Percentiles rank a stretch among this genome's conserved stretches.
phyloP scores from a whole-genome alignment of 805 yeast genomes.

The Wickerhamiella vanderwaltii region DNA sequence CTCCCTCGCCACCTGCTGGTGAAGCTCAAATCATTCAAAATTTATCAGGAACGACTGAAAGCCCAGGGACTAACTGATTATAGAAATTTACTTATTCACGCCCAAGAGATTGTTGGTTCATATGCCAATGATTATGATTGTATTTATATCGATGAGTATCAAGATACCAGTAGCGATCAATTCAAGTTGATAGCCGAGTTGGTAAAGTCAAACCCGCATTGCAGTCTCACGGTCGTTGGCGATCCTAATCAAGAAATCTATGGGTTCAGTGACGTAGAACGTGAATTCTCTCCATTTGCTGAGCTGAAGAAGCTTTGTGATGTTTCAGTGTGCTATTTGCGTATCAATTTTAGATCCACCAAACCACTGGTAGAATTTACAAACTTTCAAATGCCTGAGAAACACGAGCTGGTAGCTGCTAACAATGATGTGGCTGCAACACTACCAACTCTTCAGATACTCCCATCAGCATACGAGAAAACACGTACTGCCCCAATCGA shows the following conservation, averaged over 20 bases:
- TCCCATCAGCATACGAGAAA: too few relatives aligned
- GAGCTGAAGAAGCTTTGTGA: constrained; percentile 25
- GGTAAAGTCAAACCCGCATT: constrained; percentile 22
- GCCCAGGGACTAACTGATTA: constrained; percentile 48
- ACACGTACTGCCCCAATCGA: too few relatives aligned
- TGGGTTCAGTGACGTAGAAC: constrained; percentile 70
- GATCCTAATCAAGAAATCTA: constrained; percentile 96
- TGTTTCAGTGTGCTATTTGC: constrained; percentile 33
- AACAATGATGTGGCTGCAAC: too few relatives aligned
- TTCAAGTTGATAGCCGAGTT: constrained; percentile 50
- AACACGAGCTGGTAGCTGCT: not conserved
- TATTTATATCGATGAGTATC: constrained; percentile 86
- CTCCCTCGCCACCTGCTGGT: not conserved
- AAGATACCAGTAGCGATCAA: constrained; percentile 77
- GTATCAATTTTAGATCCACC: constrained; percentile 74
- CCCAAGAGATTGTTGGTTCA: constrained; percentile 39
- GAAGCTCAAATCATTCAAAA: constrained; percentile 27
- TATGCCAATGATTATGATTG: constrained; percentile 45
- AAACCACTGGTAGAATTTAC: constrained; percentile 51
- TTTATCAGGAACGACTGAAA: constrained; percentile 41
- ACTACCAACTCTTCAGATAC: too few relatives aligned
- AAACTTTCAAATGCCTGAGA: constrained; percentile 28
- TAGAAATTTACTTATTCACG: constrained; percentile 62
- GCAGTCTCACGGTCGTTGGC: constrained; percentile 60
- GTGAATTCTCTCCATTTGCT: constrained; percentile 51